phyloP scores from a whole-genome alignment of 768 basidiomycete genomes.

The Russula abietina region DNA sequence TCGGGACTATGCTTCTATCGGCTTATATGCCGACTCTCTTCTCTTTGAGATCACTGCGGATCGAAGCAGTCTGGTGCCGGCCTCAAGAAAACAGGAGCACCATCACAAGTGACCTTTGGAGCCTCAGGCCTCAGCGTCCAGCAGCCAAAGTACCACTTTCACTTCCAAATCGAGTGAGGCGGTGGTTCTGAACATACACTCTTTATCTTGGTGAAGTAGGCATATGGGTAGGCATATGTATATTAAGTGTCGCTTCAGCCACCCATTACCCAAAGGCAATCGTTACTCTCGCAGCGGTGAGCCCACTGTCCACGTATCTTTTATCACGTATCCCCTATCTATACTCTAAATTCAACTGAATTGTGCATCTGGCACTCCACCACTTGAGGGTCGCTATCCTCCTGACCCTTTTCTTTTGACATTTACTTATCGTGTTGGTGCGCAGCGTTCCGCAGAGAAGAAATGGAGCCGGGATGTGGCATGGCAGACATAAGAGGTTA shows the following conservation, averaged over 20 bases:
- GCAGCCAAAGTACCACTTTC: constrained; percentile 59
- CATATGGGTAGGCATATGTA: constrained; percentile 68
- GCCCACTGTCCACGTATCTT: constrained; percentile 60
- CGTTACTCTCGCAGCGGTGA: constrained; percentile 43
- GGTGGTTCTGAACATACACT: neutral
- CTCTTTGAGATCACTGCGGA: constrained; percentile 60
- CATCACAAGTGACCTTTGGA: constrained; percentile 51
- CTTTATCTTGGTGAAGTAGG: too few species aligned
- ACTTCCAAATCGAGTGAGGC: neutral
- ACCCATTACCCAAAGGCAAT: constrained; percentile 42
- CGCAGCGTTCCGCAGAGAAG: constrained; percentile 43
- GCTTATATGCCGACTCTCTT: constrained; percentile 51
- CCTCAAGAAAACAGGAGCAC: constrained; percentile 55
- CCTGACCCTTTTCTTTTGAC: neutral
- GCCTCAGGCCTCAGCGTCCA: constrained; percentile 52
- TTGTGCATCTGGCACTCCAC: constrained; percentile 45
- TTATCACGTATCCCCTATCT: constrained; percentile 34
- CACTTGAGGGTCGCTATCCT: constrained; percentile 44
- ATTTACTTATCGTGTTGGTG: neutral
- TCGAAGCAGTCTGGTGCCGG: constrained; percentile 50
- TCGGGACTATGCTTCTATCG: constrained; percentile 51
- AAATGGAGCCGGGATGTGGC: constrained; percentile 48
- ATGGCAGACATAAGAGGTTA: constrained; percentile 54
- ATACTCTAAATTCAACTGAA: neutral
- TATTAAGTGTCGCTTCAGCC: constrained; percentile 46